Percentiles rank a stretch among this genome's conserved stretches.
phyloP scores from a whole-genome alignment of 345 rosid genomes.

The Cardamine occulta region DNA sequence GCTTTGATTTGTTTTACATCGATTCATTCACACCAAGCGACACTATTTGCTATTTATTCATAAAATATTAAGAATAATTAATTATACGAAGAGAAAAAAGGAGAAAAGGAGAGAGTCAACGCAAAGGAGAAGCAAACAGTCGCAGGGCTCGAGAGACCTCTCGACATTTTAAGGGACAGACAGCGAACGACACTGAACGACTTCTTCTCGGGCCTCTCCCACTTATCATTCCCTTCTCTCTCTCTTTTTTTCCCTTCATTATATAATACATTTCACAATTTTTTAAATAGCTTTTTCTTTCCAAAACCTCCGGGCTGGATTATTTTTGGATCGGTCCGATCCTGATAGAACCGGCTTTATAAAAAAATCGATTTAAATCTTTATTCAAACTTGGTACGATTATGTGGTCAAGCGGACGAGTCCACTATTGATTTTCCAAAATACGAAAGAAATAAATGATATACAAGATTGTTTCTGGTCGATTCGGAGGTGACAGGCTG shows the following conservation, averaged over 20 bases:
- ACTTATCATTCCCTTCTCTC: conserved; percentile 35
- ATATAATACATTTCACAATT: background rate
- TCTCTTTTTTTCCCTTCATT: background rate
- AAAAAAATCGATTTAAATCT: background rate
- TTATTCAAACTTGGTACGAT: background rate
- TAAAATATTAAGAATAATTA: background rate
- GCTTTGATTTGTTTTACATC: conserved; percentile 15
- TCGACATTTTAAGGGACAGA: conserved; percentile 43
- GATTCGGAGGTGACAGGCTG: conserved; percentile 13
- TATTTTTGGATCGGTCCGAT: conserved; percentile 14
- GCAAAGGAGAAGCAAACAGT: conserved; percentile 36
- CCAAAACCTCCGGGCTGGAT: conserved; percentile 34
- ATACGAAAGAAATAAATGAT: background rate
- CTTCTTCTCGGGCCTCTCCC: conserved; percentile 45
- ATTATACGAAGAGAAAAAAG: background rate
- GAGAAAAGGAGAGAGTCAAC: conserved; percentile 30
- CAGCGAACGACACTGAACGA: conserved; percentile 36
- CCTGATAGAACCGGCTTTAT: background rate
- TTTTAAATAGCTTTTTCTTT: conserved; percentile 14
- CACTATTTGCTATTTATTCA: conserved; percentile 16
- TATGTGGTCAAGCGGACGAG: background rate
- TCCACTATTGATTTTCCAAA: background rate
- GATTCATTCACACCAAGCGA: conserved; percentile 13
- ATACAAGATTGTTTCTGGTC: conserved; percentile 1
- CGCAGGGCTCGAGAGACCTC: conserved; percentile 48